These are phyloP conservation scores for Polyplosphaeria fusca DNA, from an alignment of 495 filamentous ascomycete genomes.

Conservation along the genomic window DNA sequence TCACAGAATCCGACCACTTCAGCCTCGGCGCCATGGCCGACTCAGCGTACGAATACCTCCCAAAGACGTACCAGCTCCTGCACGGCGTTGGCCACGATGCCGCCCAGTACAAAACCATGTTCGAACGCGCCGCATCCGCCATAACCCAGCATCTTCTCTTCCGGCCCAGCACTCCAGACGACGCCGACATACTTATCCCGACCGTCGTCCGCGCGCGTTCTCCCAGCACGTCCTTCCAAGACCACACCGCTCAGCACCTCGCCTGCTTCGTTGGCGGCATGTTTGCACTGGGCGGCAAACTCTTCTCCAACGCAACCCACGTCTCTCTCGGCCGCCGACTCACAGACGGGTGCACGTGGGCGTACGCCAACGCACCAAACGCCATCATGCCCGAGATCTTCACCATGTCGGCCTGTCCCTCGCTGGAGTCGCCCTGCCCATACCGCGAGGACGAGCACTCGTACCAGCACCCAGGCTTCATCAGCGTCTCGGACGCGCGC, in stretches of 20 bases:
- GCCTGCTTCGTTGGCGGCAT: slow-evolving; percentile 38
- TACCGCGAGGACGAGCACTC: slow-evolving; percentile 36
- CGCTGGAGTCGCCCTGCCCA: neutral
- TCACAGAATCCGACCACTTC: slow-evolving; percentile 36
- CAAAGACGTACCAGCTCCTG: slow-evolving; percentile 38
- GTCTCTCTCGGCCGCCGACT: slow-evolving; percentile 53
- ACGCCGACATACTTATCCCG: slow-evolving; percentile 44
- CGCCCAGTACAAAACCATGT: slow-evolving; percentile 47
- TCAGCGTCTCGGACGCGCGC: slow-evolving; percentile 27
- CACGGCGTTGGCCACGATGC: slow-evolving; percentile 25
- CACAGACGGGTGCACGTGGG: slow-evolving; percentile 60
- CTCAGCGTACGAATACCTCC: slow-evolving; percentile 43
- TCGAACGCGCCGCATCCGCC: slow-evolving; percentile 40
- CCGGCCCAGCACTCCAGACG: slow-evolving; percentile 44
- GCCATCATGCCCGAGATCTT: slow-evolving; percentile 62
- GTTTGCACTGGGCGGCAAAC: slow-evolving; percentile 34
- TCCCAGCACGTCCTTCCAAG: slow-evolving; percentile 31
- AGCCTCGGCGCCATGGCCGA: slow-evolving; percentile 43
- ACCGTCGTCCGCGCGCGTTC: slow-evolving; percentile 35
- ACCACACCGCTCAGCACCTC: slow-evolving; percentile 42
- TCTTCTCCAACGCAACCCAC: slow-evolving; percentile 42
- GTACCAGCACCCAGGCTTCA: slow-evolving; percentile 29
- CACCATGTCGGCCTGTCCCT: slow-evolving; percentile 38
- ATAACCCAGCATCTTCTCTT: slow-evolving; percentile 45
- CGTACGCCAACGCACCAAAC: slow-evolving; percentile 54